Percentiles rank a stretch among this genome's conserved stretches.
phyloP scores from a whole-genome alignment of 1,284 basidiomycete species.

The Austroboletus niveus region DNA sequence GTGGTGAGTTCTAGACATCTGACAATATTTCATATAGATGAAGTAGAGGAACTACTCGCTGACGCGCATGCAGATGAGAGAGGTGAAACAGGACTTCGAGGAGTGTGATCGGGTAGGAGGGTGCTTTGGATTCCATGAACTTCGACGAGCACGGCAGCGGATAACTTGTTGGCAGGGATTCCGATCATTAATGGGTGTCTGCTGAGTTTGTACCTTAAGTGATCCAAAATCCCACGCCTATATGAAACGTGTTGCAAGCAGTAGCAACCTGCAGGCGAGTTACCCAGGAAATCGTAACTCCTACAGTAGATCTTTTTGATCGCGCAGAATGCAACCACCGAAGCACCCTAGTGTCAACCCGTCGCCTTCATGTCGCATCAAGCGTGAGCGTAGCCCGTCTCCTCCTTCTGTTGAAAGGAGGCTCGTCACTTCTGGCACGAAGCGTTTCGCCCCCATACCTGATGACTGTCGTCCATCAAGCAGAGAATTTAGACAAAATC shows the following conservation, averaged over 20 bases:
- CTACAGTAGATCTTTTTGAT: no score
- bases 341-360: conserved; percentile 16
- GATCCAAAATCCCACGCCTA: conserved; percentile 4
- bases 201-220: no score
- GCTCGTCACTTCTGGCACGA: conserved; percentile 26
- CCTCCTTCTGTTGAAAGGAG: conserved; percentile 15
- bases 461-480: conserved; percentile 23
- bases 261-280: no score
- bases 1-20: neutral
- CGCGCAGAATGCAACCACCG: neutral
- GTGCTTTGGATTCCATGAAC: neutral
- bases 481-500: conserved; percentile 20
- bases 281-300: no score
- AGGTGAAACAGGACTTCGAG: conserved; percentile 4
- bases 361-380: conserved; percentile 3
- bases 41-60: neutral
- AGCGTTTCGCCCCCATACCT: conserved; percentile 28
- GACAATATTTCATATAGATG: neutral
- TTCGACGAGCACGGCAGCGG: no score
- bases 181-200: no score
- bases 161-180: neutral
- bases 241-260: no score
- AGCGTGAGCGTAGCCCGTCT: conserved; percentile 22
- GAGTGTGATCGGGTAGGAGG: neutral
- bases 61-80: neutral